Evolutionary conservation across 2,329 filamentous ascomycete species (phyloP), one percentile per base, ranked within the genome.

Genomic region (Fusarium falciforme): DNA sequence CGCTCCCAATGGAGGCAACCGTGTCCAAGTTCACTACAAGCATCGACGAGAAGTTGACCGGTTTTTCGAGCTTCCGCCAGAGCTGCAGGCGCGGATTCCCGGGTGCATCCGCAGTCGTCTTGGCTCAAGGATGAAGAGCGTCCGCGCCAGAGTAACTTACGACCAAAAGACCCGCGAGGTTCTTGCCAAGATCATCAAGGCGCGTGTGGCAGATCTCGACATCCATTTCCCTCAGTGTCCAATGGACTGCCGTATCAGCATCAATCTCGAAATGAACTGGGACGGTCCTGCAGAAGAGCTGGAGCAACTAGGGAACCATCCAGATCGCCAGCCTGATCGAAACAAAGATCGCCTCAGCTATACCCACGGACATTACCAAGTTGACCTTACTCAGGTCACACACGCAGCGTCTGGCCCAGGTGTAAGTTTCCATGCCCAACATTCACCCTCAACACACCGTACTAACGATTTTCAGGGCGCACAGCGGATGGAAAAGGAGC

Each of bases 341-440:
- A 91, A 90, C 76, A 99, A 99, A 82, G 95, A 99, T 82, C 90
- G 96, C 20, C 86, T 99, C 80, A 97, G 94, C 80, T 99, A 99
- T 83, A 92, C 89, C 11, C 97, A 98, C 81, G 89, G 95, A 44
- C 91, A 90, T 63, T 98, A 97, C 80, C 94, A 96, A 80, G 89
- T 99, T 76, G 96, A 99, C 83, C 86, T 99, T 60, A 99, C 96
- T 0, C 95, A 98, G 81, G 96, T 99, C 47, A 93, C 91, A 12
- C 88, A 87, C 59, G 79, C 79, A 7, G 75, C 77, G 33, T 74
- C 77, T 29, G 82, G 80, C 8, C 80, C 81, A 62, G 82, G 81
- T 5, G 85, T 87, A 81, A 71, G 84, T 81, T n/a, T 27, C 12
- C 27, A 9, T 22, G 12, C 2, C 5, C 9, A n/a, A 14, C 3